These are phyloP conservation scores for Limnanthes douglasii DNA, from an alignment of 345 rosid genomes.

Conservation along the genomic window DNA sequence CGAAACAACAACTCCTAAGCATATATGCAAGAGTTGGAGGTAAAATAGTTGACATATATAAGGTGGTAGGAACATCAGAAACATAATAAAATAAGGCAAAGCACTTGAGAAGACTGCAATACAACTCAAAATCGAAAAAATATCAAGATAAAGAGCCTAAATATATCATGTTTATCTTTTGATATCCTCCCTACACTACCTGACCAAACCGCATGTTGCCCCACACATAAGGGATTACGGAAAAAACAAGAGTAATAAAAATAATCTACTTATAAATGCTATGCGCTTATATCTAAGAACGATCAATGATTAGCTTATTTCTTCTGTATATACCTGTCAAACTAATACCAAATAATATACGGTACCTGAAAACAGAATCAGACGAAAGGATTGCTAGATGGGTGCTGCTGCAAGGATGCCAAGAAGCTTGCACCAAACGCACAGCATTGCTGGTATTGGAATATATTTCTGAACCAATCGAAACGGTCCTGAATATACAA, in stretches of 20 bases:
- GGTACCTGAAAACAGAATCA: conserved; percentile 93
- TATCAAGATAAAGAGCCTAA: not conserved
- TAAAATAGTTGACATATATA: not conserved
- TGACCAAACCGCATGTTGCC: not conserved
- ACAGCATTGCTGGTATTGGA: conserved; percentile 34
- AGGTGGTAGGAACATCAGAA: not conserved
- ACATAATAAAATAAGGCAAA: not conserved
- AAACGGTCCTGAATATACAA: conserved; percentile 80
- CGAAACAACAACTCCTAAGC: not conserved
- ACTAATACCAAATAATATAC: not conserved
- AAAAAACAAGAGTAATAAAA: too few species aligned
- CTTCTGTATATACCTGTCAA: too few species aligned
- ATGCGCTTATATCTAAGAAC: too few species aligned
- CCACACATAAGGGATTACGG: too few species aligned
- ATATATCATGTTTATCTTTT: not conserved
- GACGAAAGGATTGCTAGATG: conserved; percentile 89
- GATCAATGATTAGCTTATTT: too few species aligned
- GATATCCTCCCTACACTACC: not conserved
- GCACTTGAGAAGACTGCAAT: not conserved
- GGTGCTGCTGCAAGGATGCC: conserved; percentile 81
- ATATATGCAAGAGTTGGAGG: not conserved
- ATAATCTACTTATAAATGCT: too few species aligned
- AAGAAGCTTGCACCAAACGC: conserved; percentile 39
- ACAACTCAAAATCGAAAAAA: not conserved
- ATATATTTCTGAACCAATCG: conserved; percentile 58